Evolutionary conservation across 805 yeast genomes (phyloP), one percentile per base, ranked within the genome.

Genomic region (Spathaspora gorwiae): DNA sequence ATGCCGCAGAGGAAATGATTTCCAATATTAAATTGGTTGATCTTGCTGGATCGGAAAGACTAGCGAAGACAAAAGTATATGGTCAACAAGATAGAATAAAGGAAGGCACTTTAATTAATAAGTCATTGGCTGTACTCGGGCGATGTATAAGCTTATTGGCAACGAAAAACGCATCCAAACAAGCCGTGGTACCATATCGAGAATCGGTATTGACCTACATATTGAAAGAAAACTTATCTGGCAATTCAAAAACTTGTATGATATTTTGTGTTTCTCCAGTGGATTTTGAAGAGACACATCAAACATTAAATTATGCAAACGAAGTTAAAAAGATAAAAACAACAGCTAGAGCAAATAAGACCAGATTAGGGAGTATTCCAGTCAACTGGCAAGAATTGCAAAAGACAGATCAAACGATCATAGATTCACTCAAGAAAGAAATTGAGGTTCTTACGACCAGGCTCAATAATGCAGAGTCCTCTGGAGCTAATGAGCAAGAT

Each of bases 231-330:
- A 81, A 80, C 47, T 65, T 88, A 33, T 89, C 94, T 1, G 96
- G 96, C 1, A 85, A 86, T 56, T 83, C 94, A n/a, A 86, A 84
- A 56, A 90, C 95, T 0, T 83, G 84, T 1, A 80, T 89, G 85
- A 76, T 89, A n/a, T 94, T 94, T 15, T 88, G 95, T 59, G 72
- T 89, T 0, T 81, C 95, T 0, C 95, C 95, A 0, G 72, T 80
- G 13, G 92, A 85, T 54, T 83, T 79, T 60, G 90, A 86, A 15
- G 95, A 87, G 55, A 81, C 89, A 0, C 60, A 81, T 53, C 84
- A 87, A 35, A 87, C 95, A 0, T 65, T 87, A 46, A 70, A 90
- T 49, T 87, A 87, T 59, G 95, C 95, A 1, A 83, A 80, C 15
- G 79, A 84, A 47, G 92, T 89, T 2, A 84, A 86, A 58, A 70